A percentile compares a stretch with the other conserved stretches of the same genome.
phyloP scores from a whole-genome alignment of 2,329 filamentous ascomycete genomes.

The Metarhizium album region DNA sequence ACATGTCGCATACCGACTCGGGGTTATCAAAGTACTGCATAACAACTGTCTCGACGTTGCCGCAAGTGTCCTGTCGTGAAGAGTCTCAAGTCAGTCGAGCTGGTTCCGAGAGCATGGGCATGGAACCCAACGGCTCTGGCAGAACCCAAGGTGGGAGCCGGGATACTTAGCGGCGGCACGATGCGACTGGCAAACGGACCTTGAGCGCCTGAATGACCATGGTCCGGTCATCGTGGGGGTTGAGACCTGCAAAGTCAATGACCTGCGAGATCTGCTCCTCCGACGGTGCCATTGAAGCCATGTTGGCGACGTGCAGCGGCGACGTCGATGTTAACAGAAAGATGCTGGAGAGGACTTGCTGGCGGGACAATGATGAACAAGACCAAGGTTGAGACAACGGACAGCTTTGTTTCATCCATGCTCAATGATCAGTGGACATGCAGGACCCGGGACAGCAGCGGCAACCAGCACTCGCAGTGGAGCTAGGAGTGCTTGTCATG shows the following conservation, averaged over 20 bases:
- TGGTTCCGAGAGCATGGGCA: background rate
- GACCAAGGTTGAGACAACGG: background rate
- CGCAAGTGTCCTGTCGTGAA: slow-evolving; percentile 27
- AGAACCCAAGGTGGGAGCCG: background rate
- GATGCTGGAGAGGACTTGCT: background rate
- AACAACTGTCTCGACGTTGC: slow-evolving; percentile 37
- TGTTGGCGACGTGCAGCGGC: slow-evolving; percentile 8
- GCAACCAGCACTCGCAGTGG: no score
- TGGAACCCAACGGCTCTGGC: background rate
- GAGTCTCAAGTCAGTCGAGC: slow-evolving; percentile 1
- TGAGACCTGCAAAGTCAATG: slow-evolving; percentile 30
- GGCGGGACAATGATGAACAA: background rate
- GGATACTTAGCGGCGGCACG: background rate
- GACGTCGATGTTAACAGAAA: background rate
- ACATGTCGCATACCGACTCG: slow-evolving; percentile 17
- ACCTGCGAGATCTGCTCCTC: slow-evolving; percentile 28
- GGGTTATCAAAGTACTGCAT: slow-evolving; percentile 42
- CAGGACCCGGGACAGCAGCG: no score
- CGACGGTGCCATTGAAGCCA: slow-evolving; percentile 25
- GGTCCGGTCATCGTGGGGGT: slow-evolving; percentile 24
- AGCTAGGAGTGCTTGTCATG: no score
- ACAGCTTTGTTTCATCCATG: background rate
- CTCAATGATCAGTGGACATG: no score
- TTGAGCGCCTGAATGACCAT: slow-evolving; percentile 32
- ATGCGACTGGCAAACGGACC: slow-evolving; percentile 15